Base-by-base conservation (phyloP, 73 alveolate genomes). In the Stentor coeruleus region DNA sequence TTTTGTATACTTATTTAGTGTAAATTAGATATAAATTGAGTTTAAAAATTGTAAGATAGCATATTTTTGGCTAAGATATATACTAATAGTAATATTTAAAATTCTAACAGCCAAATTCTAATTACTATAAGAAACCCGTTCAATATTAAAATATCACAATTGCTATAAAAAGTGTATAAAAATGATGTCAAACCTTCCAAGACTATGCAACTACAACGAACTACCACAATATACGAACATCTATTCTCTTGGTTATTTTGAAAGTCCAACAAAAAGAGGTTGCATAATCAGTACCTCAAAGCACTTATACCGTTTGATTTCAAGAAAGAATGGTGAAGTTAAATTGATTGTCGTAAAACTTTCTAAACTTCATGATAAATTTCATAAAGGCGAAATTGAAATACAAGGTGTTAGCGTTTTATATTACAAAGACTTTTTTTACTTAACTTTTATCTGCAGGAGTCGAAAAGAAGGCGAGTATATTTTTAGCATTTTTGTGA, bases 281-380 rank as follows among this genome's bases (percentile, higher is more conserved):
- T 66, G 79, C 37, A 40, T 66, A 20, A 66, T 66, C 79, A 66
- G 37, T 2, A 66, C 79, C 2, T 66, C 40, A 37, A 66, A 33
- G 37, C n/a, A 66, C 37, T 20, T 66, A 26, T 15, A 66, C 37
- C n/a, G 36, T 1, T 1, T 66, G 37, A 20, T 20, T 14, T 66
- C 40, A 20, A 66, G 39, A 26, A 66, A 66, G 33, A 31, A 66
- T 28, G 79, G 79, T 28, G 79, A 66, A 66, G 79, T 66, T 26
- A 20, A 66, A 26, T 31, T 57, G 1, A 31, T 57, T 31, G 28
- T 20, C 35, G 40, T 66, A 20, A 66, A 66, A 20, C 37, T 26
- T 26, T 15, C 39, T 0, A 20, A 31, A 66, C n/a, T 33, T 66
- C 37, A 66, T 66, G 73, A 31, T 57, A 57, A 57, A 57, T 2